Conservation (phyloP, 2,329 filamentous ascomycete genomes). For the Colletotrichum neosansevieriae region DNA sequence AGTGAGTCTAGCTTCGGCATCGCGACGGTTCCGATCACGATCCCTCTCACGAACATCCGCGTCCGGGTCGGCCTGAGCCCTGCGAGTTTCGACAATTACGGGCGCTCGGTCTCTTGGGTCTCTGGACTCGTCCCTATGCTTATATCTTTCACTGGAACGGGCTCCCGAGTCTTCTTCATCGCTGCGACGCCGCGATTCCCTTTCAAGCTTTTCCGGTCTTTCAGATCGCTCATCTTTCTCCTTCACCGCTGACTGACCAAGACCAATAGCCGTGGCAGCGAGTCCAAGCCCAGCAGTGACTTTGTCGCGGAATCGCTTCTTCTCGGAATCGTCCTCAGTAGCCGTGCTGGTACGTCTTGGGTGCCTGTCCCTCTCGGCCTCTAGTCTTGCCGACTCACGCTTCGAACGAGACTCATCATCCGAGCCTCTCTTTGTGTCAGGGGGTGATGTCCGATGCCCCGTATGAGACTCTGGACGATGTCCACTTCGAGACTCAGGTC, state of each 20-base stretch:
- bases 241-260: conserved; percentile 51
- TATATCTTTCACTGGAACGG: conserved; percentile 46
- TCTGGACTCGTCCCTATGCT: conserved; percentile 44
- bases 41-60: conserved; percentile 40
- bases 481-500: conserved; percentile 52
- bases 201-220: conserved; percentile 40
- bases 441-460: conserved; percentile 41
- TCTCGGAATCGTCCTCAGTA: conserved; percentile 55
- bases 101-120: conserved; percentile 39
- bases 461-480: conserved; percentile 44
- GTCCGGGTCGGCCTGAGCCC: conserved; percentile 37
- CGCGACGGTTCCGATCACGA: conserved; percentile 51
- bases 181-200: conserved; percentile 38
- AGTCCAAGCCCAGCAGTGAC: conserved; percentile 61
- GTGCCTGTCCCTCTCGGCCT: conserved; percentile 45
- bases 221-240: conserved; percentile 52
- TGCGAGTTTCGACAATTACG: conserved; percentile 42
- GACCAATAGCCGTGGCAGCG: conserved; percentile 62
- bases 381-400: conserved; percentile 33
- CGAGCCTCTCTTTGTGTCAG: conserved; percentile 36
- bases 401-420: conserved; percentile 35
- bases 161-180: conserved; percentile 40
- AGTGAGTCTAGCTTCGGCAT: conserved; percentile 53
- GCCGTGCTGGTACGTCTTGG: conserved; percentile 45
- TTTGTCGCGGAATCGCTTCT: conserved; percentile 61